These are phyloP conservation scores for Hagleromyces aurorensis DNA, from an alignment of 805 yeast genomes.

Conservation along the genomic window DNA sequence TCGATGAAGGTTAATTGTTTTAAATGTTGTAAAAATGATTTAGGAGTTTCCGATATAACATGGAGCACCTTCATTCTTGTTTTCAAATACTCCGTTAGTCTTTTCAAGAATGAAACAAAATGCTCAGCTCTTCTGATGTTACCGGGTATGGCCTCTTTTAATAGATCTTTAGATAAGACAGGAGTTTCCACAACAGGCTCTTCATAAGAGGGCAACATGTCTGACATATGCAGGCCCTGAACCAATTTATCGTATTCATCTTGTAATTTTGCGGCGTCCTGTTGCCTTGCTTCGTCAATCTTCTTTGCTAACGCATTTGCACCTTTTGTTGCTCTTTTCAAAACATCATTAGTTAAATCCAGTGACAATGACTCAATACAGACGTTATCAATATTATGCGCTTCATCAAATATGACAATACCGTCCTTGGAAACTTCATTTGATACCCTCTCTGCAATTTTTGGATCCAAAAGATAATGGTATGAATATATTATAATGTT, in stretches of 20 bases:
- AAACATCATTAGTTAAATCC: slow-evolving; percentile 83
- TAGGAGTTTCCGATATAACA: slow-evolving; percentile 96
- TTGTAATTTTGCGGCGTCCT: slow-evolving; percentile 76
- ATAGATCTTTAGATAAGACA: slow-evolving; percentile 71
- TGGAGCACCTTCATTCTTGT: slow-evolving; percentile 97
- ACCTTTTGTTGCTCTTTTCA: slow-evolving; percentile 82
- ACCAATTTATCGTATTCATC: slow-evolving; percentile 89
- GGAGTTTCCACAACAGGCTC: slow-evolving; percentile 74
- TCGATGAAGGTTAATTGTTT: slow-evolving; percentile 92
- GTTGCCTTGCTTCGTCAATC: slow-evolving; percentile 75
- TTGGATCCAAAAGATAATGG: slow-evolving; percentile 93
- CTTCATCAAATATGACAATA: slow-evolving; percentile 95
- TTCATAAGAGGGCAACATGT: slow-evolving; percentile 48
- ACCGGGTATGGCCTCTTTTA: slow-evolving; percentile 94
- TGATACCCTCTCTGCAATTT: slow-evolving; percentile 93
- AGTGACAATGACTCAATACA: slow-evolving; percentile 92
- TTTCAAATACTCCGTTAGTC: slow-evolving; percentile 89
- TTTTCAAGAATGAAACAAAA: slow-evolving; percentile 82
- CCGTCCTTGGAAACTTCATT: slow-evolving; percentile 85
- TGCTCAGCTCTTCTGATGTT: slow-evolving; percentile 96
- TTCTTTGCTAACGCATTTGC: slow-evolving; percentile 70
- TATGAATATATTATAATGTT: slow-evolving; percentile 92
- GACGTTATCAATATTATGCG: slow-evolving; percentile 97
- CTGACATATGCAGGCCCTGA: slow-evolving; percentile 79
- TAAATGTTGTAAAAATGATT: slow-evolving; percentile 83